phyloP scores from a whole-genome alignment of 495 filamentous ascomycete species.

The Aspergillus steynii region DNA sequence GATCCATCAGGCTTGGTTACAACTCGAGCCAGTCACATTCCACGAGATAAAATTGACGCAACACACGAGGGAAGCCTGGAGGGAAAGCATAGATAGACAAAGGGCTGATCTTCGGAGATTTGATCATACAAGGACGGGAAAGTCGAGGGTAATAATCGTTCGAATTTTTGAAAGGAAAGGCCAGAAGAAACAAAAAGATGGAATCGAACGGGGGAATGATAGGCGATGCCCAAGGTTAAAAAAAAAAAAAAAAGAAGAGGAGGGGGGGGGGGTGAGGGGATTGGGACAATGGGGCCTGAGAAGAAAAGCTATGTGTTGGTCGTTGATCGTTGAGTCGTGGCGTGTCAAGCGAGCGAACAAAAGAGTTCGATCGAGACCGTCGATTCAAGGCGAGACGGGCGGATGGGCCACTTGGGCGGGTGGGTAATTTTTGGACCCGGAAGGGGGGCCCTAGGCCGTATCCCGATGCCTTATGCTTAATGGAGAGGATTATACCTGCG shows the following conservation, averaged over 20 bases:
- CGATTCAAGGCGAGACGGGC: too few species aligned
- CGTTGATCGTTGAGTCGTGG: too few species aligned
- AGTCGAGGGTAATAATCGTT: not conserved
- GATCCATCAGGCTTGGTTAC: constrained; percentile 12
- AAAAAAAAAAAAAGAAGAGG: not conserved
- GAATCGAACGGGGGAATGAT: too few species aligned
- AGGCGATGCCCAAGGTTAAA: not conserved
- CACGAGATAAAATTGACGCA: not conserved
- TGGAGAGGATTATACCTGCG: not conserved
- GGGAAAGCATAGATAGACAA: not conserved
- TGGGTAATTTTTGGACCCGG: too few species aligned
- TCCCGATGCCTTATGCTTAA: not conserved
- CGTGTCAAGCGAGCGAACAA: too few species aligned
- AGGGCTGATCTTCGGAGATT: not conserved
- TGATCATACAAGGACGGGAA: not conserved
- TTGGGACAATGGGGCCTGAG: too few species aligned
- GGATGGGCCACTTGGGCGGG: too few species aligned
- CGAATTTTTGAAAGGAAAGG: too few species aligned
- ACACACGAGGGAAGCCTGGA: not conserved
- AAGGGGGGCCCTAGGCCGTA: not conserved
- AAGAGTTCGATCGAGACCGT: too few species aligned
- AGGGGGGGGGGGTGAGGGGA: not conserved
- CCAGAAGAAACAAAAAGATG: too few species aligned
- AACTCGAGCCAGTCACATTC: not conserved
- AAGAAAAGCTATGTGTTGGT: too few species aligned